Evolutionary conservation across 2,329 filamentous ascomycete species (phyloP), one percentile per base, ranked within the genome.

Genomic region (Cytospora mali): DNA sequence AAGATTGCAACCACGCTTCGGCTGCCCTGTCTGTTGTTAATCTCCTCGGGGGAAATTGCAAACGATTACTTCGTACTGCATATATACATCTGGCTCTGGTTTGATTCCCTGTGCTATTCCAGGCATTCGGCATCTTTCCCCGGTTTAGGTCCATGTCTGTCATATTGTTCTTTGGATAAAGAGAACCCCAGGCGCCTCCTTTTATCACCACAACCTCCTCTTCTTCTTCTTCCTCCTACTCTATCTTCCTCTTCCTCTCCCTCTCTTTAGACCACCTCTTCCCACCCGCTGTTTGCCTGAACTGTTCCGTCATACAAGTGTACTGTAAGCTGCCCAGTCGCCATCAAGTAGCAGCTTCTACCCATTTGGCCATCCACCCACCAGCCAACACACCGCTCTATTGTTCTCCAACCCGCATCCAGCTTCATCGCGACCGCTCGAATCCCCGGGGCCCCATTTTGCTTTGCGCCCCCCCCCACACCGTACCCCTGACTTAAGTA

Each of bases 21-120:
- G 16, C 35, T 42, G 16, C n/a, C 6, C 9, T 46, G 35, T n/a
- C 35, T 39, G 14, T 10, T 46, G n/a, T n/a, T 46, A 46, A 46
- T 46, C 42, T 60, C 58, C 33, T 51, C 53, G 42, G 50, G 46
- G 58, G 58, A 60, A 54, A 60, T 60, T 60, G 52, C 57, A 59
- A 16, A 18, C 7, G 7, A 33, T 33, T 16, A 39, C 16, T 39
- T 18, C 35, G n/a, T n/a, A 39, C 35, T 39, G 13, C 35, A 6
- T 18, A 31, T 6, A 39, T 18, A 6, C 35, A 16, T 39, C 14
- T 16, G n/a, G 21, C n/a, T 21, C n/a, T 23, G 11, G 11, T 46
- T 4, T 11, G 21, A 23, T 10, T 46, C 18, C n/a, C n/a, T n/a
- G 6, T 46, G 2, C 4, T 33, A 13, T 33, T 9, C n/a, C 42